A percentile compares a stretch with the other conserved stretches of the same genome.
phyloP scores from a whole-genome alignment of 2,329 filamentous ascomycete species.

The Colletotrichum sp. region DNA sequence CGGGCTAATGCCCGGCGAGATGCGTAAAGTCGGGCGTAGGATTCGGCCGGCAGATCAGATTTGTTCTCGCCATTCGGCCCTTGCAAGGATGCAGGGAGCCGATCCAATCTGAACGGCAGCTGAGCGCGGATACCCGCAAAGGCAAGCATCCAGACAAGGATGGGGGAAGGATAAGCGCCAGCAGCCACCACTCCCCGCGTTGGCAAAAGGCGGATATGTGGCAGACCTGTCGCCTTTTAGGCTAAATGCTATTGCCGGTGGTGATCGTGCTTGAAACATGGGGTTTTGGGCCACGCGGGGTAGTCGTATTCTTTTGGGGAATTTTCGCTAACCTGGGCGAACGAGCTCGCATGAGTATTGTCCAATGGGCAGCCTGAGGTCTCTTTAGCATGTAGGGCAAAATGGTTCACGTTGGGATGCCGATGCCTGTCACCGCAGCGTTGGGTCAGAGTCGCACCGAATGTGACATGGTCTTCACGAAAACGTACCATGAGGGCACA shows the following conservation, averaged over 20 bases:
- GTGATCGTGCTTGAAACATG: neutral
- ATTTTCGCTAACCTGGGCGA: neutral
- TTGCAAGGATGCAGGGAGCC: neutral
- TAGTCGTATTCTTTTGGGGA: neutral
- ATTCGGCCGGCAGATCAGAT: neutral
- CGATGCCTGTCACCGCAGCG: neutral
- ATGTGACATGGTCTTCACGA: neutral
- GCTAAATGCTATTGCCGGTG: constrained; percentile 17
- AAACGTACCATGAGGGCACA: neutral
- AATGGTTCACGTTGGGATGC: neutral
- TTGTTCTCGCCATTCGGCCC: neutral
- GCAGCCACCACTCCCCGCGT: neutral
- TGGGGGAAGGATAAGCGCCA: neutral
- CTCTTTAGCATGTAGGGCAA: neutral
- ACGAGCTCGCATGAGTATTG: neutral
- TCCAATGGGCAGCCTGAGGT: neutral
- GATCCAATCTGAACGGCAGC: neutral
- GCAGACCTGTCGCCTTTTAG: neutral
- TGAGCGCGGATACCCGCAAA: neutral
- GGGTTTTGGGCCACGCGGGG: constrained; percentile 9
- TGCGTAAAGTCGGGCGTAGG: neutral
- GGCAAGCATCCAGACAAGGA: neutral
- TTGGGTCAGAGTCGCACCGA: neutral
- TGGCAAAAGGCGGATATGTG: constrained; percentile 4
- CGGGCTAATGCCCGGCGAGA: neutral